Evolutionary conservation across 768 basidiomycete genomes (phyloP).

Genomic region (Asterophora parasitica): DNA sequence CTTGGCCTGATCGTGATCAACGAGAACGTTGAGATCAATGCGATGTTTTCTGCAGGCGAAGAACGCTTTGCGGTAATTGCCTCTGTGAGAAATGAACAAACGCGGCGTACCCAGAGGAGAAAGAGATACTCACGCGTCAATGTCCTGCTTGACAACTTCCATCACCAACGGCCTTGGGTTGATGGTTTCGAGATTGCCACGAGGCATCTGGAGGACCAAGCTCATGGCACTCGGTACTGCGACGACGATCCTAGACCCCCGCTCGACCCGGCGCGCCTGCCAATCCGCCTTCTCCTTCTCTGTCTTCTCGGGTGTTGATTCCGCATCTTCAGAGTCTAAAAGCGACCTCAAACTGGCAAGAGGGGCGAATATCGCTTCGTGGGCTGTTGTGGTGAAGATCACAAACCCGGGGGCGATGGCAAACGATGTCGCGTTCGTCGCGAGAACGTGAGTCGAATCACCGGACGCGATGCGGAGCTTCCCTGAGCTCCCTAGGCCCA

Average conservation of each 20-base stretch:
- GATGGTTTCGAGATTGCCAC: conserved; percentile 95
- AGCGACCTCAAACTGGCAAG: conserved; percentile 28
- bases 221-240: conserved; percentile 86
- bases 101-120: neutral
- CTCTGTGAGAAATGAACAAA: conserved; percentile 36
- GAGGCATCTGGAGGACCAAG: conserved; percentile 93
- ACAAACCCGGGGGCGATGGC: conserved; percentile 68
- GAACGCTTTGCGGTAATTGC: conserved; percentile 82
- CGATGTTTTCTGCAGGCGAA: conserved; percentile 89
- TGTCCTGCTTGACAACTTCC: conserved; percentile 71
- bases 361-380: conserved; percentile 75
- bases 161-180: conserved; percentile 90
- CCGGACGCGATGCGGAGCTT: conserved; percentile 53
- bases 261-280: conserved; percentile 79
- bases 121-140: conserved; percentile 54
- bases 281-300: conserved; percentile 31
- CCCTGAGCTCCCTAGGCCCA: conserved; percentile 63
- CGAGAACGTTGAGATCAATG: conserved; percentile 85
- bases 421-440: conserved; percentile 67
- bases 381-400: conserved; percentile 79
- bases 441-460: conserved; percentile 31
- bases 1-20: conserved; percentile 66
- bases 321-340: conserved; percentile 23
- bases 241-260: conserved; percentile 86
- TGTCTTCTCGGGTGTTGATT: conserved; percentile 23